Conservation (phyloP, 2,329 filamentous ascomycete genomes). For the Scedosporium aurantiacum region DNA sequence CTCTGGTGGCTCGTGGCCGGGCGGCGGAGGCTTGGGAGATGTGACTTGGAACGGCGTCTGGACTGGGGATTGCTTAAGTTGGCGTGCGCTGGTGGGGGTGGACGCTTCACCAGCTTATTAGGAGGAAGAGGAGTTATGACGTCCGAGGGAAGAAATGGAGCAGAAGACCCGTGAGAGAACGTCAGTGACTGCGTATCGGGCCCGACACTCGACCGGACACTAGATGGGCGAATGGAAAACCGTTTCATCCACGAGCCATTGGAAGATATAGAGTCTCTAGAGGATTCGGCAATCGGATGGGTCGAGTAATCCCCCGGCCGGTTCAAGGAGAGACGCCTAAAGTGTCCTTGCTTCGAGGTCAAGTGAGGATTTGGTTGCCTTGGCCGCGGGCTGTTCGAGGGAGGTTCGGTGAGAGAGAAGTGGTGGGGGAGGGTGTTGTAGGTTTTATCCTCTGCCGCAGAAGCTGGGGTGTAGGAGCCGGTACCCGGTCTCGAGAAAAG, state of each 20-base stretch:
- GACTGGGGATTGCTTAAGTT: slow-evolving; percentile 29
- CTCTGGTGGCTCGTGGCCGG: slow-evolving; percentile 73
- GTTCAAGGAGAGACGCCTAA: slow-evolving; percentile 31
- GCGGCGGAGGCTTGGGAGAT: slow-evolving; percentile 55
- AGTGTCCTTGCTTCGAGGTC: not conserved
- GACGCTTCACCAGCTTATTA: slow-evolving; percentile 71
- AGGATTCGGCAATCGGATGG: slow-evolving; percentile 29
- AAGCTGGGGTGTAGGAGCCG: slow-evolving; percentile 24
- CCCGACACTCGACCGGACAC: slow-evolving; percentile 54
- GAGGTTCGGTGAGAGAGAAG: slow-evolving; percentile 11
- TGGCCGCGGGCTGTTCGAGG: slow-evolving; percentile 13
- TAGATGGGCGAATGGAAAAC: slow-evolving; percentile 56
- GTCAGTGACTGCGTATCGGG: slow-evolving; percentile 55
- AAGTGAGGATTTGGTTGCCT: not conserved
- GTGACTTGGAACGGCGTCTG: slow-evolving; percentile 43
- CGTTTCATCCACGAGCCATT: slow-evolving; percentile 63
- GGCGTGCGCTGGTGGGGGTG: slow-evolving; percentile 40
- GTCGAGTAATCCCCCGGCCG: slow-evolving; percentile 26
- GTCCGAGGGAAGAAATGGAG: slow-evolving; percentile 42
- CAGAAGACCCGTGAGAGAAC: slow-evolving; percentile 55
- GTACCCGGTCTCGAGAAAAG: slow-evolving; percentile 31
- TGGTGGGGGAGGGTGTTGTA: slow-evolving; percentile 14
- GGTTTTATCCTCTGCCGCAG: slow-evolving; percentile 20
- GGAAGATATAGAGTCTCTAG: slow-evolving; percentile 48
- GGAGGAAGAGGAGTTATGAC: slow-evolving; percentile 37